Conservation (phyloP, 495 filamentous ascomycete genomes). For the Aspergillus cristatus region DNA sequence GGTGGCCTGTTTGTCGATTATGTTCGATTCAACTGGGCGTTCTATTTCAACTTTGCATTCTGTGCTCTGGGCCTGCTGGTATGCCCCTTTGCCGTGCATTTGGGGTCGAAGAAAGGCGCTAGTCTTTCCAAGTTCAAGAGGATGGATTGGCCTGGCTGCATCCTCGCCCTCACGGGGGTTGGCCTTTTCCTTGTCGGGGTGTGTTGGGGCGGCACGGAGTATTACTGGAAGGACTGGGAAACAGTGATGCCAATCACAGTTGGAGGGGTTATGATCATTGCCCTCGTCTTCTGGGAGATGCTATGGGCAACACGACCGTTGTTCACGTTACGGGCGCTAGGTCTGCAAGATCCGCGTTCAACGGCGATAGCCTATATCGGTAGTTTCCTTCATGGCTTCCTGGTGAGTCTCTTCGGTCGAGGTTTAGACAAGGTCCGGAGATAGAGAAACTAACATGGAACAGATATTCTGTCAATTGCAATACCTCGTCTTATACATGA, state of each 20-base stretch:
- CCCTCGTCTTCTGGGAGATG: constrained; percentile 41
- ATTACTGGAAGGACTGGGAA: constrained; percentile 30
- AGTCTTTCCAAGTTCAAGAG: constrained; percentile 17
- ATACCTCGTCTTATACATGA: constrained; percentile 56
- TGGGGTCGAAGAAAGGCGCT: constrained; percentile 13
- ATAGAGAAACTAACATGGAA: constrained; percentile 3
- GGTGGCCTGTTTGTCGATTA: constrained; percentile 32
- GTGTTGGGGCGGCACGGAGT: constrained; percentile 26
- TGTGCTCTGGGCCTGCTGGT: constrained; percentile 25
- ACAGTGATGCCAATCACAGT: constrained; percentile 44
- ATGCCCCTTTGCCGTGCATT: constrained; percentile 27
- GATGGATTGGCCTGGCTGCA: constrained; percentile 30
- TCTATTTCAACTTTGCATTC: constrained; percentile 36
- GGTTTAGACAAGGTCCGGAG: background rate
- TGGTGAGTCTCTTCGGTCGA: constrained; percentile 38
- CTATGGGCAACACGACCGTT: constrained; percentile 39
- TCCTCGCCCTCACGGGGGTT: constrained; percentile 21
- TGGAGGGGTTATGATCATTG: constrained; percentile 34
- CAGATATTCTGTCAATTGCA: constrained; percentile 45
- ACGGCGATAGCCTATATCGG: constrained; percentile 33
- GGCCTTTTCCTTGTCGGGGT: constrained; percentile 25
- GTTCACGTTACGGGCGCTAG: constrained; percentile 44
- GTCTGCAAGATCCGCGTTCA: constrained; percentile 26
- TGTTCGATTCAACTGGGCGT: constrained; percentile 30
- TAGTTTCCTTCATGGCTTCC: constrained; percentile 42